phyloP scores from a whole-genome alignment of 169 alveolate genomes.

The Plasmodium gonderi region DNA sequence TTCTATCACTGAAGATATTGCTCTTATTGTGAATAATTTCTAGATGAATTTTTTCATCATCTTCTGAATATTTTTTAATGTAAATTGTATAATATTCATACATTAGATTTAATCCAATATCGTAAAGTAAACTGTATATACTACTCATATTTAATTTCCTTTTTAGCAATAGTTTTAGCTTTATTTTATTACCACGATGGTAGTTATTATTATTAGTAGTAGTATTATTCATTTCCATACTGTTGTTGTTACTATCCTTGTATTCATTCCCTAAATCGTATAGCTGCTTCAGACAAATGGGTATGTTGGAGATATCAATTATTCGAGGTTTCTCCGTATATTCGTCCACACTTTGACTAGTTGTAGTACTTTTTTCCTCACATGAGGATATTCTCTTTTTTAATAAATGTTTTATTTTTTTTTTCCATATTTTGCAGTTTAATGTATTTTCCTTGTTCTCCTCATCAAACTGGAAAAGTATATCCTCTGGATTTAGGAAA shows the following conservation, averaged over 20 bases:
- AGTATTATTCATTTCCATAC: neutral
- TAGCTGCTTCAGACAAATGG: constrained; percentile 19
- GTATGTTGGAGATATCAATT: constrained; percentile 9
- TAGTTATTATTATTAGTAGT: neutral
- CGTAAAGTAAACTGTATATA: constrained; percentile 22
- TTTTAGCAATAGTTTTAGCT: constrained; percentile 18
- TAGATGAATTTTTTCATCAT: constrained; percentile 56
- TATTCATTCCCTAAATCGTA: constrained; percentile 16
- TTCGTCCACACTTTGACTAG: neutral
- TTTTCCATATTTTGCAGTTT: constrained; percentile 52
- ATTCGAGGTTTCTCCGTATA: neutral
- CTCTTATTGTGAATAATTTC: constrained; percentile 56
- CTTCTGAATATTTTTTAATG: constrained; percentile 47
- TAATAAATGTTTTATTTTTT: constrained; percentile 40
- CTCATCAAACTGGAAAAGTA: constrained; percentile 12
- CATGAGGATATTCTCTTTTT: neutral
- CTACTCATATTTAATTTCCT: constrained; percentile 21
- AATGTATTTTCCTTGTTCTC: constrained; percentile 20
- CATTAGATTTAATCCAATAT: constrained; percentile 40
- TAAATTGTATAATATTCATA: constrained; percentile 1
- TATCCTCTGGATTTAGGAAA: constrained; percentile 7
- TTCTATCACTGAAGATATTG: constrained; percentile 63
- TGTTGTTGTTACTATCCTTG: neutral
- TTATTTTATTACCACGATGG: neutral
- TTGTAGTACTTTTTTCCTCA: neutral